These are phyloP conservation scores for Fomitopsis pinicola DNA, from an alignment of 1,284 basidiomycete species.

Conservation along the genomic window DNA sequence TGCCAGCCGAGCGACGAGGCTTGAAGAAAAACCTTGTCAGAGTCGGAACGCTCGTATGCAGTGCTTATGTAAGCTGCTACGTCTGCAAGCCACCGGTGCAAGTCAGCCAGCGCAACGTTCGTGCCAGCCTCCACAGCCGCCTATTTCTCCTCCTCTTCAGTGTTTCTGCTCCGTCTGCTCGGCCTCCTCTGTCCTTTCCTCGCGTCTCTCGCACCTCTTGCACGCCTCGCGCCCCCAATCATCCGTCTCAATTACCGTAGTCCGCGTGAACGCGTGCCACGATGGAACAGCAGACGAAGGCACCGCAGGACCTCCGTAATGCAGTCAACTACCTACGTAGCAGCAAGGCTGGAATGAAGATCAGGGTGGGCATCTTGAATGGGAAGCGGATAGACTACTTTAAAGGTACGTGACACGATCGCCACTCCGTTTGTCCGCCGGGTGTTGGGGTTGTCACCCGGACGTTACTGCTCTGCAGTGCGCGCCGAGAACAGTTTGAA, in stretches of 20 bases:
- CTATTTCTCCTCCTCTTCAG: background rate
- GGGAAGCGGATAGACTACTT: conserved; percentile 98
- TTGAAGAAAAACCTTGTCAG: no score
- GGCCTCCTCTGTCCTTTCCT: background rate
- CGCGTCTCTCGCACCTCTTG: background rate
- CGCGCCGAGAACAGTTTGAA: background rate
- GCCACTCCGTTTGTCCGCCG: background rate
- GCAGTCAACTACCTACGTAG: conserved; percentile 84
- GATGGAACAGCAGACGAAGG: conserved; percentile 72
- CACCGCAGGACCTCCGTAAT: conserved; percentile 72
- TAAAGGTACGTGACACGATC: conserved; percentile 64
- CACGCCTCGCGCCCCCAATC: no score
- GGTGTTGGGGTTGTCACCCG: background rate
- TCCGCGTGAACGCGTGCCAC: conserved; percentile 8
- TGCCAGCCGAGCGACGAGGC: no score
- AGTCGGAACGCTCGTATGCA: no score
- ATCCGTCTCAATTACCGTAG: background rate
- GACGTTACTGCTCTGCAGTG: background rate
- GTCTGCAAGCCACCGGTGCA: background rate
- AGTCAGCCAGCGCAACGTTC: conserved; percentile 2
- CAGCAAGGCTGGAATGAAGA: conserved; percentile 85
- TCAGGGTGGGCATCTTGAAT: conserved; percentile 84
- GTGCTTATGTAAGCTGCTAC: background rate
- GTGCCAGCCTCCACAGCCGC: conserved; percentile 2
- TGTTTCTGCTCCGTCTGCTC: background rate